Conservation (phyloP, 2,329 filamentous ascomycete genomes). For the Onygenales sp. region DNA sequence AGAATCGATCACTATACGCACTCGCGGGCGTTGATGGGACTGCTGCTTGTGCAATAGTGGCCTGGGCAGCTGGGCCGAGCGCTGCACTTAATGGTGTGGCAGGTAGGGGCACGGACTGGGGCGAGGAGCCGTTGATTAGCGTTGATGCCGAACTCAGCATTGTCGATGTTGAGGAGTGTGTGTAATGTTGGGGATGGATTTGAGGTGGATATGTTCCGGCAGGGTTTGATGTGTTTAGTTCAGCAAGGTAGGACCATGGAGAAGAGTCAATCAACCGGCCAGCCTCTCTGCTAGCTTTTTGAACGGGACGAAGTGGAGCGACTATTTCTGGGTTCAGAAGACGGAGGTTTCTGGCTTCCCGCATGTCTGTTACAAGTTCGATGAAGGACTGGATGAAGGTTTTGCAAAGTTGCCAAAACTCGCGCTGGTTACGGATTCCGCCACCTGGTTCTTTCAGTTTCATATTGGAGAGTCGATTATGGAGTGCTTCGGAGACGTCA, state of each 20-base stretch:
- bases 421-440: slow-evolving; percentile 48
- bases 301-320: slow-evolving; percentile 66
- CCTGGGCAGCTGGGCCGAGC: slow-evolving; percentile 58
- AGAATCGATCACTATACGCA: slow-evolving; percentile 39
- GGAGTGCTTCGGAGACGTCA: slow-evolving; percentile 63
- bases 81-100: slow-evolving; percentile 86
- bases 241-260: slow-evolving; percentile 50
- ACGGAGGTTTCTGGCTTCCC: slow-evolving; percentile 37
- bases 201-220: slow-evolving; percentile 20
- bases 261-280: slow-evolving; percentile 60
- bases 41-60: slow-evolving; percentile 61
- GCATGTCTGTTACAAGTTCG: slow-evolving; percentile 38
- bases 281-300: slow-evolving; percentile 73
- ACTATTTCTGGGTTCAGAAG: slow-evolving; percentile 57
- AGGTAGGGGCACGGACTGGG: slow-evolving; percentile 53
- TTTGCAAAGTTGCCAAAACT: slow-evolving; percentile 64
- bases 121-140: slow-evolving; percentile 23
- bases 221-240: slow-evolving; percentile 25
- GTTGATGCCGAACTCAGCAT: slow-evolving; percentile 3
- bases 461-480: slow-evolving; percentile 64
- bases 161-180: slow-evolving; percentile 19
- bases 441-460: slow-evolving; percentile 76
- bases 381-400: slow-evolving; percentile 40
- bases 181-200: slow-evolving; percentile 15
- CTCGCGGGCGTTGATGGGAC: slow-evolving; percentile 55